Evolutionary conservation across 2,329 filamentous ascomycete genomes (phyloP).

Genomic region (Rhexocercosporidium sp.): DNA sequence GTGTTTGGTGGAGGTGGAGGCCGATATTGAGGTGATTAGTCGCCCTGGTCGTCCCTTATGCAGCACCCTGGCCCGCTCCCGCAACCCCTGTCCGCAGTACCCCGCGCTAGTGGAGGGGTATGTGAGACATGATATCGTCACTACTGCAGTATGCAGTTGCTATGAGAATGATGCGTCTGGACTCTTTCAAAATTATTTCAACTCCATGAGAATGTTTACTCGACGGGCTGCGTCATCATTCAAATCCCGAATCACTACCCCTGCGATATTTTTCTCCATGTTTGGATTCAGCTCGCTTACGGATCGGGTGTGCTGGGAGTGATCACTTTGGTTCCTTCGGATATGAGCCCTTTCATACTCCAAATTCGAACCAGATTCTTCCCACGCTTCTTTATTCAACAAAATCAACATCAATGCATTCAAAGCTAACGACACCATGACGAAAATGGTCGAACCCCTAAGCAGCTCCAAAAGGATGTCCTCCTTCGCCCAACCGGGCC

Average conservation of each 20-base stretch:
- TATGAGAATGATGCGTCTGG: not conserved
- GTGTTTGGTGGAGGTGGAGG: not conserved
- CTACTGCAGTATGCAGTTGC: not conserved
- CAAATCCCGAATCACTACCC: not conserved
- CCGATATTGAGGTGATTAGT: not conserved
- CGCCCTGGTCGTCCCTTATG: not conserved
- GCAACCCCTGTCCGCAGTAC: not conserved
- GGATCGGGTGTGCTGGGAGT: not conserved
- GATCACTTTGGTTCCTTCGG: not conserved
- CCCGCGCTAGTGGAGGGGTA: conserved; percentile 6
- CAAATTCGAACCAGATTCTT: too few species aligned
- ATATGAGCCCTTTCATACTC: not conserved
- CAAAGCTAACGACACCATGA: too few species aligned
- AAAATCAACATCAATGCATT: too few species aligned
- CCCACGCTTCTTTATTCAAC: not conserved
- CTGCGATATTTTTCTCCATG: not conserved
- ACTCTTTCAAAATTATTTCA: not conserved
- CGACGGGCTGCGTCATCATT: not conserved
- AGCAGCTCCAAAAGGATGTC: not conserved
- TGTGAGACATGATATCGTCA: not conserved
- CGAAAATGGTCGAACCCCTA: too few species aligned
- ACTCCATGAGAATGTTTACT: not conserved
- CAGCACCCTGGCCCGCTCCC: not conserved
- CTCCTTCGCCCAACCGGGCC: not conserved
- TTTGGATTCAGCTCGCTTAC: not conserved